Base-by-base conservation (phyloP, 805 yeast genomes). In the Lachancea quebecensis region DNA sequence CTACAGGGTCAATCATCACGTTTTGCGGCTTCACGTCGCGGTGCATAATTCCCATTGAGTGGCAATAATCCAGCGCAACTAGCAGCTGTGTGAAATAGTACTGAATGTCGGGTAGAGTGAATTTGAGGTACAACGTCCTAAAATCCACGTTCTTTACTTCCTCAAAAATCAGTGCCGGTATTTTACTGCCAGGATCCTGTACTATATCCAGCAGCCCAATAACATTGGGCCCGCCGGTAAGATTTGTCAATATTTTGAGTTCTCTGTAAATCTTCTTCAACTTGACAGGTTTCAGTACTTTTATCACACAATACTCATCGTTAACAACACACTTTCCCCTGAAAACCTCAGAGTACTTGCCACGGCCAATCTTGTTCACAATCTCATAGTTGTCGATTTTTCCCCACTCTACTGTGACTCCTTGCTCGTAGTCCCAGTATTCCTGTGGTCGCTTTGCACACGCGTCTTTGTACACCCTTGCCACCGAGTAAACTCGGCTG, bases 1-100 rank as follows among this genome's bases (percentile, higher is more conserved):
- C 59, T 38, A 72, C 68, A 50, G 88, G 95, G 66, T 89, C 95
- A 54, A 88, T 88, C 95, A 88, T 88, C 37, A 88, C 87, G 59
- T 88, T 88, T 64, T 88, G 96, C 10, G 96, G 96, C 62, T 88
- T 88, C 41, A 88, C 96, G 66, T 88, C 96, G 62, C 96, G 73
- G 66, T 88, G 96, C 83, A 88, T 88, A 52, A 90, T 87, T 32
- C 97, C 97, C 82, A 85, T 85, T 5, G 95, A 84, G 68, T 90
- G 97, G 44, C 87, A 82, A 65, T 76, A 89, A 68, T 90, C 95
- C 51, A 90, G 73, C 0, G 96, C 96, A 46, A 72, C 75, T 56
- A 90, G 73, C 52, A 90, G 71, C 67, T 89, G 93, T 52, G 73
- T 80, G 78, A 90, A 86, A 67, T 90, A 90, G 67, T 66, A 87